Evolutionary conservation across 2,329 filamentous ascomycete species (phyloP).

Genomic region (Sclerotinia trifoliorum): DNA sequence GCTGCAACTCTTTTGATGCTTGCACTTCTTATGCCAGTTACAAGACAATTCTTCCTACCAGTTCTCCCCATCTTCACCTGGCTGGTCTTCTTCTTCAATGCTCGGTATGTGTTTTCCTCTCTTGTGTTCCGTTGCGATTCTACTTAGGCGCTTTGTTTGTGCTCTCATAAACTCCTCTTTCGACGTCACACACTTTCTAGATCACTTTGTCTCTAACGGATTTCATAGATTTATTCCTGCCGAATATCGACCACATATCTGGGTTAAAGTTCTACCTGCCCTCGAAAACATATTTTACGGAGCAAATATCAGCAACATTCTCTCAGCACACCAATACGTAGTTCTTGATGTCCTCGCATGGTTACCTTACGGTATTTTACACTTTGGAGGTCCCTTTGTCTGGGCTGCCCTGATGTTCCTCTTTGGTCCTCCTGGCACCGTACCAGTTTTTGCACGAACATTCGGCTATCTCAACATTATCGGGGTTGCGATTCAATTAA

Average conservation of each 20-base stretch:
- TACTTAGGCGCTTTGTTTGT: constrained; percentile 9
- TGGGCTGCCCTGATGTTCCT: constrained; percentile 79
- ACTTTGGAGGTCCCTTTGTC: constrained; percentile 83
- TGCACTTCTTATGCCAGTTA: constrained; percentile 76
- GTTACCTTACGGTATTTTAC: constrained; percentile 88
- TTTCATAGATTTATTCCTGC: constrained; percentile 77
- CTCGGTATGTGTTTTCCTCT: constrained; percentile 58
- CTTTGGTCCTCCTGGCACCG: constrained; percentile 81
- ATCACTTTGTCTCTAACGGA: constrained; percentile 14
- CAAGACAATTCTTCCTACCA: constrained; percentile 87
- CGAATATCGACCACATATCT: constrained; percentile 87
- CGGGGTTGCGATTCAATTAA: constrained; percentile 82
- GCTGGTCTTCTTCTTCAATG: constrained; percentile 78
- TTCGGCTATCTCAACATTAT: constrained; percentile 92
- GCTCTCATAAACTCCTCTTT: constrained; percentile 22
- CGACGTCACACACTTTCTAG: constrained; percentile 20
- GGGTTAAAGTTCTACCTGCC: constrained; percentile 90
- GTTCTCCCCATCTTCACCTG: constrained; percentile 82
- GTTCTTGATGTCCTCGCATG: constrained; percentile 85
- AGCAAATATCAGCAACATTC: constrained; percentile 91
- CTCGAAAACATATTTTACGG: constrained; percentile 96
- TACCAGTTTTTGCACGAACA: constrained; percentile 78
- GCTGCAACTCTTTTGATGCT: constrained; percentile 65
- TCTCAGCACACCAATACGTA: constrained; percentile 83
- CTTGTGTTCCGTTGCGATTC: neutral